A percentile compares a stretch with the other conserved stretches of the same genome.
Conservation (phyloP, 2,329 filamentous ascomycete genomes). For the Aspergillus ibericus region DNA sequence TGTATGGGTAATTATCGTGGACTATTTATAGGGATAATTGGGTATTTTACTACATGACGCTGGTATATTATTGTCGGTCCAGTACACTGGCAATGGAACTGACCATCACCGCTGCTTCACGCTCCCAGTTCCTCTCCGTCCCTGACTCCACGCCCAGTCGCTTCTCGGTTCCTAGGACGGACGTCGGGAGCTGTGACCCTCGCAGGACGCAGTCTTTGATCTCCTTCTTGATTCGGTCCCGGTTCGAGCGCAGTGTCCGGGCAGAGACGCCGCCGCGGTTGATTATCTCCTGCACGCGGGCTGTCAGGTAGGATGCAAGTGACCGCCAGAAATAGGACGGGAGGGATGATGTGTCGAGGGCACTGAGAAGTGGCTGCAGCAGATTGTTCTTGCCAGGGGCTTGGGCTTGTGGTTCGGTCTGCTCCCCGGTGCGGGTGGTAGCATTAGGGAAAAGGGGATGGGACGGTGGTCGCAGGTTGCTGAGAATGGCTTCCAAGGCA, state of each 20-base stretch:
- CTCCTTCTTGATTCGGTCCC: constrained; percentile 70
- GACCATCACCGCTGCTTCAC: constrained; percentile 94
- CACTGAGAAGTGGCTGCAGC: constrained; percentile 68
- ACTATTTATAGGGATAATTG: background rate
- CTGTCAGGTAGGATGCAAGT: constrained; percentile 73
- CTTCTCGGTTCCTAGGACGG: constrained; percentile 48
- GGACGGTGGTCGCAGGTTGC: constrained; percentile 63
- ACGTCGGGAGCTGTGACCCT: constrained; percentile 69
- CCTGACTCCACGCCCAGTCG: constrained; percentile 47
- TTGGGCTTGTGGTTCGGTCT: constrained; percentile 28
- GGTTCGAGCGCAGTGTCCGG: constrained; percentile 74
- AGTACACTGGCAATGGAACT: constrained; percentile 71
- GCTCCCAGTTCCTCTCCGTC: constrained; percentile 68
- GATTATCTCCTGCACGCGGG: constrained; percentile 80
- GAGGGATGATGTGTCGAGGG: constrained; percentile 84
- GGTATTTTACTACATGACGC: background rate
- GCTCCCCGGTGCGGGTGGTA: constrained; percentile 12
- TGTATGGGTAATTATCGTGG: too few species aligned
- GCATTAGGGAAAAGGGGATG: constrained; percentile 62
- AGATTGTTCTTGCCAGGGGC: constrained; percentile 53
- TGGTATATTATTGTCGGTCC: constrained; percentile 12
- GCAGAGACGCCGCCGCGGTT: constrained; percentile 80
- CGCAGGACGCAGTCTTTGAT: constrained; percentile 79
- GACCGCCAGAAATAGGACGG: constrained; percentile 93
- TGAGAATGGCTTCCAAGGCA: constrained; percentile 78